Evolutionary conservation across 1,139 yeast genomes (phyloP).

Genomic region (Taphrina pruni): DNA sequence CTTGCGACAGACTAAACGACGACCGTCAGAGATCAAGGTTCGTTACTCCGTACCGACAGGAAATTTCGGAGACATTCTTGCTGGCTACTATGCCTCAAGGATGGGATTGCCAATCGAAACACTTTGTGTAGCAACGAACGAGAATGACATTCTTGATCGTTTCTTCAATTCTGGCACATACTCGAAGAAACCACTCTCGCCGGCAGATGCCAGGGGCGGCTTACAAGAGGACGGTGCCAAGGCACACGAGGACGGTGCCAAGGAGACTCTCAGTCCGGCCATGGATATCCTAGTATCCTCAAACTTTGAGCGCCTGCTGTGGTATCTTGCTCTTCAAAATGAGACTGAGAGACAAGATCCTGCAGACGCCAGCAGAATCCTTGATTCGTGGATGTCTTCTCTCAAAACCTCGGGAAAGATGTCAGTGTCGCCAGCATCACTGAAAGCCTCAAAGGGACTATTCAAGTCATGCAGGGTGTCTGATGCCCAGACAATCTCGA

Average conservation of each 20-base stretch:
- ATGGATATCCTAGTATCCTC: conserved; percentile 97
- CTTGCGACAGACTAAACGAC: conserved; percentile 51
- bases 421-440: conserved; percentile 67
- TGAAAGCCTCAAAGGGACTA: conserved; percentile 68
- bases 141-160: conserved; percentile 91
- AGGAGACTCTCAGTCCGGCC: conserved; percentile 93
- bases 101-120: conserved; percentile 93
- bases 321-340: conserved; percentile 77
- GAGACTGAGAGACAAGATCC: conserved; percentile 51
- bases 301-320: conserved; percentile 91
- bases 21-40: conserved; percentile 55
- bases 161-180: conserved; percentile 85
- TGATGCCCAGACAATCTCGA: conserved; percentile 73
- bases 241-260: conserved; percentile 65
- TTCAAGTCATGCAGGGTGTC: conserved; percentile 82
- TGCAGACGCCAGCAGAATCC: conserved; percentile 72
- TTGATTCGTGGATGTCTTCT: conserved; percentile 77
- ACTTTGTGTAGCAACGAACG: conserved; percentile 91
- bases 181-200: conserved; percentile 52
- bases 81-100: conserved; percentile 90
- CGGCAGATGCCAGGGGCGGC: conserved; percentile 48
- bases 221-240: conserved; percentile 49
- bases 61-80: conserved; percentile 95
- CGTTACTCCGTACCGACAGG: conserved; percentile 96
- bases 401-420: conserved; percentile 80